Percentiles rank a stretch among this genome's conserved stretches.
phyloP scores from a whole-genome alignment of 495 filamentous ascomycete species.

The Tirmania nivea region DNA sequence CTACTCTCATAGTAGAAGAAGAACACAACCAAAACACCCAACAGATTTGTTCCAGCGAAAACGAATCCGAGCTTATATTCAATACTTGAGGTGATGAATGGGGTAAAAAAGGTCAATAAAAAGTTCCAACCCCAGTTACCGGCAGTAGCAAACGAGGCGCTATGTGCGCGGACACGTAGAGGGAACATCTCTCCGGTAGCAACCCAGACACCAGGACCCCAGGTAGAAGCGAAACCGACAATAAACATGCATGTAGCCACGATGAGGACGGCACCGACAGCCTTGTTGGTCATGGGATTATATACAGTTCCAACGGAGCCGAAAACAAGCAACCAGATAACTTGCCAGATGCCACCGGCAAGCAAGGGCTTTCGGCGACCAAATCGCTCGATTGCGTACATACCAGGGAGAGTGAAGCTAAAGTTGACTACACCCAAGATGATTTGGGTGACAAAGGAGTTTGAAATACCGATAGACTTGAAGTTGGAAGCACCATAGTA shows the following conservation, averaged over 20 bases:
- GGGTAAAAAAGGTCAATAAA: conserved; percentile 66
- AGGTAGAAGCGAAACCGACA: conserved; percentile 38
- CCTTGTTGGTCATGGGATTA: conserved; percentile 29
- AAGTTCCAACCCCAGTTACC: conserved; percentile 88
- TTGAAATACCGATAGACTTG: conserved; percentile 39
- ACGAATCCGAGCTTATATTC: conserved; percentile 60
- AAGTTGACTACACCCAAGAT: conserved; percentile 60
- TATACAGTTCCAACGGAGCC: conserved; percentile 34
- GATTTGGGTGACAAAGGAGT: conserved; percentile 51
- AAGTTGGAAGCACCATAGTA: conserved; percentile 64
- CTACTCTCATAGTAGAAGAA: conserved; percentile 59
- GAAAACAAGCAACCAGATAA: conserved; percentile 51
- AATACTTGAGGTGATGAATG: conserved; percentile 47
- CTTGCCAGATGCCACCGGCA: conserved; percentile 44
- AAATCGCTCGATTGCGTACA: conserved; percentile 49
- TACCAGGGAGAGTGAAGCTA: conserved; percentile 44
- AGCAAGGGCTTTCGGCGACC: conserved; percentile 48
- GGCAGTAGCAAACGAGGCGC: conserved; percentile 56
- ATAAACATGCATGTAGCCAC: conserved; percentile 56
- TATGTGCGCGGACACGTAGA: conserved; percentile 47
- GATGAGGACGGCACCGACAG: conserved; percentile 51
- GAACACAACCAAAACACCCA: conserved; percentile 43
- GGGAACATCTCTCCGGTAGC: conserved; percentile 69
- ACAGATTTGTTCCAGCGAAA: conserved; percentile 48
- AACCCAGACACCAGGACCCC: conserved; percentile 71